Base-by-base conservation (phyloP, 495 filamentous ascomycete species). In the Aspergillus egyptiacus region DNA sequence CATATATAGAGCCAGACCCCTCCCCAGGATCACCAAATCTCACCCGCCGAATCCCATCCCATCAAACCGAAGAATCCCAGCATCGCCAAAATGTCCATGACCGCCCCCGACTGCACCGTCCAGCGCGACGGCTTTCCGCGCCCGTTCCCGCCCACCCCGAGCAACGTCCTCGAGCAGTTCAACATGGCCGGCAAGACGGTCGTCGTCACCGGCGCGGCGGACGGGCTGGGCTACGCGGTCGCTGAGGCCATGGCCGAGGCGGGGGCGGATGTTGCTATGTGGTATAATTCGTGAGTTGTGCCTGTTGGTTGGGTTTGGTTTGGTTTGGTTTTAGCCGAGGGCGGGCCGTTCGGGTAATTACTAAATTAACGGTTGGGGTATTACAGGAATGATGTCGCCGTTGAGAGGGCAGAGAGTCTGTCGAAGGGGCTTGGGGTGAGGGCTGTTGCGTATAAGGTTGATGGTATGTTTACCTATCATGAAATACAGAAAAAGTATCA, bases 11-110 rank as follows among this genome's bases (percentile, higher is more conserved):
- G n/a, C n/a, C n/a, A n/a, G n/a, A n/a, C n/a, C n/a, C n/a, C n/a
- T n/a, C n/a, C n/a, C n/a, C n/a, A n/a, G n/a, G n/a, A n/a, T n/a
- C n/a, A n/a, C n/a, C n/a, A n/a, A n/a, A n/a, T n/a, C n/a, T n/a
- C n/a, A n/a, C n/a, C n/a, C n/a, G n/a, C n/a, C n/a, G n/a, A n/a
- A n/a, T n/a, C n/a, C n/a, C n/a, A n/a, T n/a, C n/a, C n/a, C n/a
- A n/a, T n/a, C n/a, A n/a, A n/a, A n/a, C n/a, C n/a, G n/a, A n/a
- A n/a, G n/a, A n/a, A n/a, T n/a, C n/a, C n/a, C n/a, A n/a, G n/a
- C n/a, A 31, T 11, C 28, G n/a, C 13, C 59, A 69, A 61, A 9
- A 78, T 78, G 74, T 78, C 74, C 49, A 76, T 78, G 73, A 56
- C 53, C 40, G 51, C 66, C 17, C 47, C 63, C 17, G 72, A 78